Conservation (phyloP, 139 green algal species). For the Marvania coccoides region DNA sequence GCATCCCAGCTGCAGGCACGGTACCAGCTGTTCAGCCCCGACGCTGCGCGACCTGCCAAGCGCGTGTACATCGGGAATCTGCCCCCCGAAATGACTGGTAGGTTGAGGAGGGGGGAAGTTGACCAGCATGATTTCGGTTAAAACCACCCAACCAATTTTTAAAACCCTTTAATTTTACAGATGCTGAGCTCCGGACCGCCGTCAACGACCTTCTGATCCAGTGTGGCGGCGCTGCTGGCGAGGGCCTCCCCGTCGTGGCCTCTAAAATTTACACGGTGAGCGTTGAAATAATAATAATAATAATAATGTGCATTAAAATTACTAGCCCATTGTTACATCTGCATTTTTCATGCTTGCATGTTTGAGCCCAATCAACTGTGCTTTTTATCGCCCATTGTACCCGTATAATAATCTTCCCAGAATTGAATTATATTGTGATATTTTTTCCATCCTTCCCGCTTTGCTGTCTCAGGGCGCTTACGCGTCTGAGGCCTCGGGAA, state of each 20-base stretch:
- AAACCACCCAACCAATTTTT: no score
- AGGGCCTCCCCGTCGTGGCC: conserved; percentile 33
- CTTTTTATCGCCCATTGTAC: no score
- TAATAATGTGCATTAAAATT: neutral
- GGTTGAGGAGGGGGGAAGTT: neutral
- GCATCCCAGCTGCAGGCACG: conserved; percentile 28
- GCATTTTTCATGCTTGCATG: neutral
- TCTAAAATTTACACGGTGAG: conserved; percentile 45
- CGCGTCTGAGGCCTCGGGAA: no score
- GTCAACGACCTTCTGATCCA: conserved; percentile 41
- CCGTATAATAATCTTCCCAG: no score
- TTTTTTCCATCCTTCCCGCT: no score
- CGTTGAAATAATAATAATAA: neutral
- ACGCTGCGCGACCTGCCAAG: conserved; percentile 56
- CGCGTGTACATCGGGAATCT: conserved; percentile 69
- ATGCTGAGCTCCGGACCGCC: conserved; percentile 36
- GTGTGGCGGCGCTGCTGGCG: conserved; percentile 8
- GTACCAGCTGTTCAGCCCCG: conserved; percentile 49
- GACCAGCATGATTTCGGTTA: neutral
- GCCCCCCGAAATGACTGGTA: conserved; percentile 38
- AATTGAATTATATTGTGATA: no score
- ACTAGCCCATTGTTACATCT: neutral
- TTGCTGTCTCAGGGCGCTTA: no score
- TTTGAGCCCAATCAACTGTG: no score
- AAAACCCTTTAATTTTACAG: no score